phyloP scores from a whole-genome alignment of 176 grass and related monocot species.

The Oryza meridionalis region DNA sequence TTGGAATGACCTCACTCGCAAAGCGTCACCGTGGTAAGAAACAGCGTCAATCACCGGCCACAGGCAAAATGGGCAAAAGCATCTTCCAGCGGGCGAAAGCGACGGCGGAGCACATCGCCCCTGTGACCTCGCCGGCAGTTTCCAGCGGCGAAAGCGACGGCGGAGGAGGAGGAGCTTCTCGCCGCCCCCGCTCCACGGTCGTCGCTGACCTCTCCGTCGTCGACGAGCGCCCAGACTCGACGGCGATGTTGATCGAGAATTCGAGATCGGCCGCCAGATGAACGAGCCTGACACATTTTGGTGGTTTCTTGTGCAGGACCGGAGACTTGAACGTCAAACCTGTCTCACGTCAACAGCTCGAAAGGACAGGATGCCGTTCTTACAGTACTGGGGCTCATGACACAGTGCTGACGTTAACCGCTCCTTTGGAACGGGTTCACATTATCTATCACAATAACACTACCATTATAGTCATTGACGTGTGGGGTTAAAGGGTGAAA shows the following conservation, averaged over 20 bases:
- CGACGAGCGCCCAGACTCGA: background rate
- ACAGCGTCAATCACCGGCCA: too few relatives aligned
- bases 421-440: background rate
- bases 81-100: too few relatives aligned
- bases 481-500: too few relatives aligned
- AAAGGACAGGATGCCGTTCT: slow-evolving; percentile 9
- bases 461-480: too few relatives aligned
- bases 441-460: too few relatives aligned
- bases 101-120: too few relatives aligned
- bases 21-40: background rate
- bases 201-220: slow-evolving; percentile 38
- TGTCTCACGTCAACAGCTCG: slow-evolving; percentile 11
- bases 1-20: background rate
- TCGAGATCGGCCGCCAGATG: background rate
- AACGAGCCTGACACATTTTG: background rate
- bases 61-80: too few relatives aligned
- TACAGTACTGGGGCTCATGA: background rate
- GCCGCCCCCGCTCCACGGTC: background rate
- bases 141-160: background rate
- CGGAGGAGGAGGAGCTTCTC: slow-evolving; percentile 18
- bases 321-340: background rate
- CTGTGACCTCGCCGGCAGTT: background rate
- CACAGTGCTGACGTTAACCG: background rate
- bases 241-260: background rate
- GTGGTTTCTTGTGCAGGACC: background rate